Conservation (phyloP, 805 yeast genomes). For the Wickerhamomyces mucosus region DNA sequence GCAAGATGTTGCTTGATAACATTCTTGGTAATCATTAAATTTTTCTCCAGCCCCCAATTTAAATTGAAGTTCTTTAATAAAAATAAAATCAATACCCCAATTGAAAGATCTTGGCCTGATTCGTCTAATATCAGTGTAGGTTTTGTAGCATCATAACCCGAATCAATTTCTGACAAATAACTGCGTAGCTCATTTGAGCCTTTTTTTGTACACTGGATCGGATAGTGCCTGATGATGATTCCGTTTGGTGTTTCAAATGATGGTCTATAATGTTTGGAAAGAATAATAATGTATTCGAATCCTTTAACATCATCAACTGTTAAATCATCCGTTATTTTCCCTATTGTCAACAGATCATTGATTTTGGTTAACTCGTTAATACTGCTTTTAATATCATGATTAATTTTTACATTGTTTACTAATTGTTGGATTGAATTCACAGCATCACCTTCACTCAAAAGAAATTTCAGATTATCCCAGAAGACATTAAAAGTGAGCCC, state of each 20-base stretch:
- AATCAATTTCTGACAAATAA: slow-evolving; percentile 34
- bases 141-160: slow-evolving; percentile 10
- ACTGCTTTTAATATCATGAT: background rate
- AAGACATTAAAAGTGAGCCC: slow-evolving; percentile 42
- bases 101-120: slow-evolving; percentile 56
- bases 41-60: slow-evolving; percentile 26
- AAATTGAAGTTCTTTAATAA: slow-evolving; percentile 36
- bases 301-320: background rate
- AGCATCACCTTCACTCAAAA: slow-evolving; percentile 21
- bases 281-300: slow-evolving; percentile 4
- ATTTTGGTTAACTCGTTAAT: slow-evolving; percentile 9
- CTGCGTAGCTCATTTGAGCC: slow-evolving; percentile 55
- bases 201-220: slow-evolving; percentile 39
- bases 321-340: slow-evolving; percentile 10
- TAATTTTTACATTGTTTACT: background rate
- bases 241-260: background rate
- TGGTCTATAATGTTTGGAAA: slow-evolving; percentile 5
- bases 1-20: slow-evolving; percentile 48
- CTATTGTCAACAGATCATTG: slow-evolving; percentile 14
- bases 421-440: slow-evolving; percentile 19
- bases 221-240: slow-evolving; percentile 10
- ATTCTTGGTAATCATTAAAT: slow-evolving; percentile 33
- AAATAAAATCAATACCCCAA: slow-evolving; percentile 46
- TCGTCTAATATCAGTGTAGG: slow-evolving; percentile 43
- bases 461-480: slow-evolving; percentile 38